Conservation (phyloP, 2,329 filamentous ascomycete species). For the Trichoderma brevicompactum region DNA sequence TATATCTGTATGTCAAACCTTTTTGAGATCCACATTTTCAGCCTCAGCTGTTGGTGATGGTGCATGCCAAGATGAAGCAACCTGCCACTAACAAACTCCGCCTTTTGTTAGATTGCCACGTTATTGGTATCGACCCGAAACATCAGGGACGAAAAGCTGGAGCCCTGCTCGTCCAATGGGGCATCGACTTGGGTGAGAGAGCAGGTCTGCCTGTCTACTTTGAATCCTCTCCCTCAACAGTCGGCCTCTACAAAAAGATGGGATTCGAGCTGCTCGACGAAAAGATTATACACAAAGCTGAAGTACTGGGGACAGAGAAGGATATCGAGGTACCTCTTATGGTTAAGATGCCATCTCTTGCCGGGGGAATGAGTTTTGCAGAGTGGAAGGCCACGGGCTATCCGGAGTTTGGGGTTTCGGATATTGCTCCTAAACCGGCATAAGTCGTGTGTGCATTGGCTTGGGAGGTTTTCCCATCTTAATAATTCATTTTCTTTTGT, state of each 20-base stretch:
- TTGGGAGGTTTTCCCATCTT: neutral
- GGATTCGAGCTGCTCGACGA: conserved; percentile 49
- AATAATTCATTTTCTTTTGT: neutral
- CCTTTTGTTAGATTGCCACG: conserved; percentile 42
- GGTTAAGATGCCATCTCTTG: conserved; percentile 47
- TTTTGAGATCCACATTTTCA: conserved; percentile 20
- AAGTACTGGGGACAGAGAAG: conserved; percentile 41
- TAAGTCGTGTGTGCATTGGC: neutral
- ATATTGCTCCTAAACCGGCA: conserved; percentile 3
- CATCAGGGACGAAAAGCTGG: conserved; percentile 50
- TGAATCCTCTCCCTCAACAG: conserved; percentile 50
- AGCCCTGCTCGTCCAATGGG: conserved; percentile 48
- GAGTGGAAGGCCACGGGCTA: conserved; percentile 40
- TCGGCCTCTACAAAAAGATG: conserved; percentile 51
- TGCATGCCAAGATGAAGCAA: conserved; percentile 3
- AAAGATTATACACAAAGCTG: conserved; percentile 39
- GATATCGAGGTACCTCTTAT: conserved; percentile 49
- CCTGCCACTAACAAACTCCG: neutral
- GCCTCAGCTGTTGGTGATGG: conserved; percentile 5
- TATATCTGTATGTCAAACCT: conserved; percentile 47
- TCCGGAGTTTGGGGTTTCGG: conserved; percentile 29
- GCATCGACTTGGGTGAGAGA: conserved; percentile 35
- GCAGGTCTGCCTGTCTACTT: conserved; percentile 47
- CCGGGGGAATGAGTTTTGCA: conserved; percentile 41
- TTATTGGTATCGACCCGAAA: conserved; percentile 51